Percentiles rank a stretch among this genome's conserved stretches.
These are phyloP conservation scores for Discostella stelligera DNA, from an alignment of 352 stramenopile species.

Conservation along the genomic window DNA sequence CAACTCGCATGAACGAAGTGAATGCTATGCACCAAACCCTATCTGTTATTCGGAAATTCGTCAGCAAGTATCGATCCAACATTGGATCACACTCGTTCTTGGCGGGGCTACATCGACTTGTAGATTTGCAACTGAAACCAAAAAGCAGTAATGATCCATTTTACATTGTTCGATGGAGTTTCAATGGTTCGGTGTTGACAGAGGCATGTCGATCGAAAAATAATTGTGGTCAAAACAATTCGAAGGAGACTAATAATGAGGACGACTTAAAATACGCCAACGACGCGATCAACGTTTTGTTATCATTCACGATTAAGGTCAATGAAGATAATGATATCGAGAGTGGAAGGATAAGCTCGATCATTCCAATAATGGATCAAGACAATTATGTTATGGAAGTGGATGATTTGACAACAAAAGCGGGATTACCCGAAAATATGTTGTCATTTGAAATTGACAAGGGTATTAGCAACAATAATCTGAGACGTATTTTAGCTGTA, in stretches of 20 bases:
- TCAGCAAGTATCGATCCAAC: conserved; percentile 42
- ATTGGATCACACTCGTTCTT: conserved; percentile 52
- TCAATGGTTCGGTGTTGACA: conserved; percentile 43
- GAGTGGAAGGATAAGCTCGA: conserved; percentile 22
- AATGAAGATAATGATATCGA: conserved; percentile 35
- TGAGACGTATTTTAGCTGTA: conserved; percentile 34
- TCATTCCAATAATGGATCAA: neutral
- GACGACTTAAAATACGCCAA: conserved; percentile 28
- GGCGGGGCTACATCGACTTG: conserved; percentile 38
- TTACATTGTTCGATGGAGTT: conserved; percentile 43
- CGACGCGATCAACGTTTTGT: conserved; percentile 42
- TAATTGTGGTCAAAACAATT: neutral
- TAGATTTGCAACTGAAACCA: conserved; percentile 36
- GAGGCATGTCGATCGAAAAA: conserved; percentile 34
- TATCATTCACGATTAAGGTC: conserved; percentile 42
- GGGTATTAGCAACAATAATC: conserved; percentile 40
- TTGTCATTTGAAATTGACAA: conserved; percentile 50
- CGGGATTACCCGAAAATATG: conserved; percentile 12
- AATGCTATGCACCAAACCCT: conserved; percentile 27
- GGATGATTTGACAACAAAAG: conserved; percentile 3
- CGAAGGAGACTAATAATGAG: neutral
- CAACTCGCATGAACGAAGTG: conserved; percentile 16
- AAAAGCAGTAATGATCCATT: conserved; percentile 14
- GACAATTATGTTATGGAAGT: neutral
- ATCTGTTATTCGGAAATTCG: conserved; percentile 36